Evolutionary conservation across 192 early-diverging fungal species (phyloP), one percentile per base, ranked within the genome.

Genomic region (Mortierella alpina): DNA sequence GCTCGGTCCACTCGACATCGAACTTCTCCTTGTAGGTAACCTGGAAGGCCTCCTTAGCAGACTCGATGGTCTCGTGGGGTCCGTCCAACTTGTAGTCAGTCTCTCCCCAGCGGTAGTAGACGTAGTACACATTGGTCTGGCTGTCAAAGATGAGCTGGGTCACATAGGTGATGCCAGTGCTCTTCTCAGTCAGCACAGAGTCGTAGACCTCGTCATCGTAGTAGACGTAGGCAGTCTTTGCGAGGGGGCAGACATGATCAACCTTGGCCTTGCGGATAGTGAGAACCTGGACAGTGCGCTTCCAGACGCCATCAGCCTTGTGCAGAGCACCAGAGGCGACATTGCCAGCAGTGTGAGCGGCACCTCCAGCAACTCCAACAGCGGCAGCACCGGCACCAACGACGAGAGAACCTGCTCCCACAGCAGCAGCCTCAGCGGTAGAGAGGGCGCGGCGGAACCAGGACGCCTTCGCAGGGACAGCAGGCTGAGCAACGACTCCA

Each of bases 231-330:
- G 70, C 47, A 9, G 62, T 66, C 63, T 59, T 59, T 56, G 72
- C 54, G 45, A 63, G 55, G 18, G 72, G 72, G 23, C 12, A 46
- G 40, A 66, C n/a, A 12, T 57, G 17, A 52, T 73, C 63, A 49
- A 73, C 72, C 17, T 65, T 22, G 39, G 72, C 72, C 72, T 73
- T 74, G 58, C 72, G 72, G 49, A 57, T 66, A 8, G 63, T 74
- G 7, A 74, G 39, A 7, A 74, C 72, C 72, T 74, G 57, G 54
- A 65, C 44, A 59, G 63, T 59, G 14, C 71, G 61, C 71, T 73
- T 73, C 71, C 71, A 73, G 14, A 73, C 63, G 9, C 71, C 71
- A 56, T 73, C 71, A 7, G 58, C 63, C 47, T 73, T 31, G 14
- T 41, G 23, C 46, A 74, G 23, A 14, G 65, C 72, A 18, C 57